Evolutionary conservation across 2,329 filamentous ascomycete genomes (phyloP).

Genomic region (Cordyceps sp.): DNA sequence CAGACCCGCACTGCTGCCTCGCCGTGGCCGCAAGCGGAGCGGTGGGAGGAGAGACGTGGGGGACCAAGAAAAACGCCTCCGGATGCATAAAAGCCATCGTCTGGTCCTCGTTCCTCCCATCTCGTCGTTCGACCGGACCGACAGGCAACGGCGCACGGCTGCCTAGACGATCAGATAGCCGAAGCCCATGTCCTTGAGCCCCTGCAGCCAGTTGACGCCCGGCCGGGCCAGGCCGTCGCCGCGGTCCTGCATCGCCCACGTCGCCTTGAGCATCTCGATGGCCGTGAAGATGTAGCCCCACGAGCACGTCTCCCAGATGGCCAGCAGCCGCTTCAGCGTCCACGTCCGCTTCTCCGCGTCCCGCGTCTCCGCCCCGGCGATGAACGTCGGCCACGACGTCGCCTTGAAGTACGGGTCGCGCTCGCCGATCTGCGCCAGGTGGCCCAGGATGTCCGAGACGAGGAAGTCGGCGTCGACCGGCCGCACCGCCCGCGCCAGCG

Average conservation of each 20-base stretch:
- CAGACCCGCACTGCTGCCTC: no score
- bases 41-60: no score
- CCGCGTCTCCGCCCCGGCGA: constrained; percentile 37
- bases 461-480: constrained; percentile 25
- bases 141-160: neutral
- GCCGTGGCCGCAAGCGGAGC: no score
- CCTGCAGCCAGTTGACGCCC: constrained; percentile 22
- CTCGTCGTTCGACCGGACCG: neutral
- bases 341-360: constrained; percentile 28
- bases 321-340: constrained; percentile 30
- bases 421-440: constrained; percentile 29
- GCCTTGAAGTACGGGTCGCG: constrained; percentile 38
- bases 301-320: constrained; percentile 26
- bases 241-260: constrained; percentile 26
- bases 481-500: constrained; percentile 17
- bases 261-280: constrained; percentile 29
- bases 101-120: neutral
- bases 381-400: constrained; percentile 42
- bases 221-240: constrained; percentile 1
- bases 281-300: constrained; percentile 34
- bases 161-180: constrained; percentile 27
- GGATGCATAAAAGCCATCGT: no score
- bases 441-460: constrained; percentile 30
- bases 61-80: no score
- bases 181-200: constrained; percentile 24